These are phyloP conservation scores for Grigorovia transvaalensis DNA, from an alignment of 805 yeast species.

Conservation along the genomic window DNA sequence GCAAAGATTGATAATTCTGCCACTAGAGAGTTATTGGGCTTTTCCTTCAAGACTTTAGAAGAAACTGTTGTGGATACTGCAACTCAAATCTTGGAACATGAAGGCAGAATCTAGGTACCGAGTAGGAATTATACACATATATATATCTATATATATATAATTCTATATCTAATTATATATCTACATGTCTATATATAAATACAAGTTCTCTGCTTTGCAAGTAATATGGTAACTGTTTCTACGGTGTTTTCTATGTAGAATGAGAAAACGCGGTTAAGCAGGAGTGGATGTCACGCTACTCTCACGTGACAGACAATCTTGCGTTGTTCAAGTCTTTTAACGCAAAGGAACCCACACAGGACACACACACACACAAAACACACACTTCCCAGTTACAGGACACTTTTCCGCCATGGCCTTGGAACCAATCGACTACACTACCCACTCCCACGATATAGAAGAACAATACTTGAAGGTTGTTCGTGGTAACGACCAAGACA, in stretches of 20 bases:
- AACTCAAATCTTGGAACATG: conserved; percentile 15
- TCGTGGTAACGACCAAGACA: conserved; percentile 51
- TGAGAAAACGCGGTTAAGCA: no score
- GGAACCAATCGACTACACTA: conserved; percentile 45
- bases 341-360: neutral
- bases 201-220: no score
- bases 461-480: conserved; percentile 69
- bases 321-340: neutral
- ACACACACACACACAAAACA: neutral
- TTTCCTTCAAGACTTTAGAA: conserved; percentile 12
- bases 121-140: neutral
- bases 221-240: no score
- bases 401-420: conserved; percentile 23
- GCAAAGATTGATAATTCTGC: conserved; percentile 9
- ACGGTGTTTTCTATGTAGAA: no score
- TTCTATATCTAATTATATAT: no score
- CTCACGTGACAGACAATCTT: no score
- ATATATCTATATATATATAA: no score
- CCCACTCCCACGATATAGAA: conserved; percentile 68
- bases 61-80: conserved; percentile 16
- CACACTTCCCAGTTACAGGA: neutral
- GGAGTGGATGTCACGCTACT: no score
- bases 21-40: conserved; percentile 17
- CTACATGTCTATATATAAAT: no score
- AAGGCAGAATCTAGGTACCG: conserved; percentile 5